Conservation (phyloP, 1,284 basidiomycete genomes). For the Tilletiaria anomala region DNA sequence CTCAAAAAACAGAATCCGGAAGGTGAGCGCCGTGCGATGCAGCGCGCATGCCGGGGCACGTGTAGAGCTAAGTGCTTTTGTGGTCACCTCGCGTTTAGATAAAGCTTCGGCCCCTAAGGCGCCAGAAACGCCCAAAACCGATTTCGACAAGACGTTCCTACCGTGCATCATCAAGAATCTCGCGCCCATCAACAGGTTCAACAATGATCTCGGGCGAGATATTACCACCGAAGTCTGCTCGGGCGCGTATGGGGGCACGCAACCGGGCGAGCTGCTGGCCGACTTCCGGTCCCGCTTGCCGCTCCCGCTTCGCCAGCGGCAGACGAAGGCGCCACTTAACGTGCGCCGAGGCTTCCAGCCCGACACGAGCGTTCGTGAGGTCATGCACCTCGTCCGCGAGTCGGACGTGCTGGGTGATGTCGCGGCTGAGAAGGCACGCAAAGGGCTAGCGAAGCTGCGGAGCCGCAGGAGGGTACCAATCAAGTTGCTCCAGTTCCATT, state of each 20-base stretch:
- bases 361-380: constrained; percentile 25
- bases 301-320: not conserved
- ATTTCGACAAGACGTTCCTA: constrained; percentile 32
- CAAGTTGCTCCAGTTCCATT: constrained; percentile 32
- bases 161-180: constrained; percentile 33
- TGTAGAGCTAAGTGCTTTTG: not conserved
- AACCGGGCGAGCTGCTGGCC: constrained; percentile 8
- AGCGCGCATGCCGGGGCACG: not conserved
- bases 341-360: constrained; percentile 20
- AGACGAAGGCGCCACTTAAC: not conserved
- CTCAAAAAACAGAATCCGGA: constrained; percentile 14
- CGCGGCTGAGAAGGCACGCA: constrained; percentile 22
- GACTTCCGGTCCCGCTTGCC: constrained; percentile 10
- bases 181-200: constrained; percentile 25
- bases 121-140: constrained; percentile 6
- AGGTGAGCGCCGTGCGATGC: constrained; percentile 7
- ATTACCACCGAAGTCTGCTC: not conserved
- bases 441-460: constrained; percentile 15
- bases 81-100: not conserved
- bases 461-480: constrained; percentile 28
- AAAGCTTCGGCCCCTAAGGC: constrained; percentile 4
- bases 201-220: not conserved
- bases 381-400: constrained; percentile 32
- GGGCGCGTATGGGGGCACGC: not conserved
- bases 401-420: constrained; percentile 32